Conservation (phyloP, 2,329 filamentous ascomycete genomes). For the Trichoderma atroviride region DNA sequence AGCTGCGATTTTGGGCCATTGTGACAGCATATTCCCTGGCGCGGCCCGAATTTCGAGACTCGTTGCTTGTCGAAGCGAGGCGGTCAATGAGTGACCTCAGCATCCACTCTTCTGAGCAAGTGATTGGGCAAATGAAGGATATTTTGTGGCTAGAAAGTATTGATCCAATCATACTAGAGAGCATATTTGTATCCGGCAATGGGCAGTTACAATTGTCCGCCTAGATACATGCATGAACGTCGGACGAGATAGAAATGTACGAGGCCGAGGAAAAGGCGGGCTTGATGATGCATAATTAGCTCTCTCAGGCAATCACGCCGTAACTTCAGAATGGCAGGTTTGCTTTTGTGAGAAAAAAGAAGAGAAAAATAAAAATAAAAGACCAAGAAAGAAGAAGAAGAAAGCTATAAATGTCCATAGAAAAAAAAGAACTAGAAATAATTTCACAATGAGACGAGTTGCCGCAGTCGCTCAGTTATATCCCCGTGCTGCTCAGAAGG, state of each 20-base stretch:
- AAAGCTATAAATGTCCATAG: not conserved
- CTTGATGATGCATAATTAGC: no score
- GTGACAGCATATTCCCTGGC: not conserved
- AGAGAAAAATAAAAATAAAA: not conserved
- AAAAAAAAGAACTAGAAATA: not conserved
- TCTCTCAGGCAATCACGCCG: no score
- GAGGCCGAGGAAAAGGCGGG: no score
- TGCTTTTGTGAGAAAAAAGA: not conserved
- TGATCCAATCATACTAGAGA: not conserved
- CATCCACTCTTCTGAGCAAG: not conserved
- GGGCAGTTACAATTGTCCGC: not conserved
- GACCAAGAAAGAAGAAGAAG: not conserved
- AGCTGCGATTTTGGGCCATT: slow-evolving; percentile 6
- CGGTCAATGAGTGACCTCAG: not conserved
- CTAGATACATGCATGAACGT: no score
- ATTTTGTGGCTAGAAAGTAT: not conserved
- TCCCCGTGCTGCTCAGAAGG: not conserved
- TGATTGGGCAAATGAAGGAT: not conserved
- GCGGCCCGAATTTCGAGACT: not conserved
- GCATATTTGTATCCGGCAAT: not conserved
- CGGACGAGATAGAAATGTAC: no score
- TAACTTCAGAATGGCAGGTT: no score
- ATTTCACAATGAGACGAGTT: not conserved
- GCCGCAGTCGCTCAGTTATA: not conserved
- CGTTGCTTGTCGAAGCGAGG: not conserved